Base-by-base conservation (phyloP, 1,284 basidiomycete species). In the Phellopilus nigrolimitatus region DNA sequence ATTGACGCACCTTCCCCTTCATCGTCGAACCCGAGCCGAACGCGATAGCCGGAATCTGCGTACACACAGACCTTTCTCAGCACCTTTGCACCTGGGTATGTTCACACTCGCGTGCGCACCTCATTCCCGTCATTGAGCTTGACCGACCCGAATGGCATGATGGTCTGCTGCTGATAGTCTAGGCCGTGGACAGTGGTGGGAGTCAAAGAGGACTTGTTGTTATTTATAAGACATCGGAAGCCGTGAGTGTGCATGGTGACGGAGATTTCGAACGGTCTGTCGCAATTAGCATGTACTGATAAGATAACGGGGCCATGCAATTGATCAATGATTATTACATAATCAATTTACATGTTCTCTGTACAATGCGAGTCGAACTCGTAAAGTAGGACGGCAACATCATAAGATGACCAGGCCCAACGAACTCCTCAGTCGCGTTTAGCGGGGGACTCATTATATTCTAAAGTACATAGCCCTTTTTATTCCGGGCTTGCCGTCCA, bases 1-100 rank as follows among this genome's bases (percentile, higher is more conserved):
- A 42, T 33, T 28, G 19, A 49, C 19, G 34, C 34, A 55, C 57
- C 45, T 70, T 68, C 17, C 68, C 68, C 44, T 72, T 74, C 53
- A 74, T 72, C 6, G 71, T 62, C 39, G 68, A 73, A 52, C 78
- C 79, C 5, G 76, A 74, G 15, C 80, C 79, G 60, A 72, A 82
- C 2, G 76, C 80, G 50, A 82, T 74, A 33, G 68, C 66, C 21
- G 80, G 79, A 22, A 82, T 76, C 77, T 80, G 51, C 21, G 39
- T n/a, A 43, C 24, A 40, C 4, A 7, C 4, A 36, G 12, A 12
- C 22, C 6, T 9, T 37, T 13, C 7, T 44, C 10, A 36, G 17
- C 28, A 13, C 15, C 2, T 19, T 15, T 24, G 7, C 25, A 10
- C 3, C 13, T 44, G 17, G 36, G 33, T 36, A 38, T 24, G 19